Conservation (phyloP, 345 rosid genomes). For the Gossypioides kirkii region DNA sequence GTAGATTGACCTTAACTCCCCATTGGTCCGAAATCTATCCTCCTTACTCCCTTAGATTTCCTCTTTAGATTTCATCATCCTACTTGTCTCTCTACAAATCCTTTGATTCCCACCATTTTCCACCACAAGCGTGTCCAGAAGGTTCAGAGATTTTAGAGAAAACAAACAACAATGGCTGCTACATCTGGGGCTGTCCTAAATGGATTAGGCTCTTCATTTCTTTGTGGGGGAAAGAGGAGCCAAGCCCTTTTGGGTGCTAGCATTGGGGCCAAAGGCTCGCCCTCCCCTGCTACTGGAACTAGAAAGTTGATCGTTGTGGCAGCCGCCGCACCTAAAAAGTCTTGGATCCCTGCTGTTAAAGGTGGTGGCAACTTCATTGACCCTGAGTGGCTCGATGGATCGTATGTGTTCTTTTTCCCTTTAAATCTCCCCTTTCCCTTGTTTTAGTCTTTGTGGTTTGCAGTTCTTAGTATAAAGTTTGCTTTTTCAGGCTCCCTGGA, state of each 20-base stretch:
- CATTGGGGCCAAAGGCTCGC: conserved; percentile 18
- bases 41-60: conserved; percentile 36
- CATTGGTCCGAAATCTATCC: conserved; percentile 88
- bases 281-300: conserved; percentile 15
- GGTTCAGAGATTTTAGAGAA: too few relatives aligned
- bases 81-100: conserved; percentile 37
- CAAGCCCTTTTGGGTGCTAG: conserved; percentile 30
- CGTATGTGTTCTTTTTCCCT: conserved; percentile 48
- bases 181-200: conserved; percentile 68
- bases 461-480: not conserved
- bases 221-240: conserved; percentile 47
- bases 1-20: conserved; percentile 47
- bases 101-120: conserved; percentile 19
- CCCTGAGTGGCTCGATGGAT: conserved; percentile 99
- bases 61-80: conserved; percentile 57
- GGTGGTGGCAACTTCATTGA: conserved; percentile 81
- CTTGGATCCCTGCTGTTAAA: conserved; percentile 90
- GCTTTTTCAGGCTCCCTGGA: conserved; percentile 68
- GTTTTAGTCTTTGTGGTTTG: not conserved
- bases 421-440: not conserved
- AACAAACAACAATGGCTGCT: conserved; percentile 42
- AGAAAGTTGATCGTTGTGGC: conserved; percentile 54
- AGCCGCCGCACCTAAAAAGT: conserved; percentile 71
- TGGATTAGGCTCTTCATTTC: conserved; percentile 77
- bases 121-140: not conserved